Evolutionary conservation across 176 grass and related monocot genomes (phyloP).

Genomic region (Hyparrhenia diplandra): DNA sequence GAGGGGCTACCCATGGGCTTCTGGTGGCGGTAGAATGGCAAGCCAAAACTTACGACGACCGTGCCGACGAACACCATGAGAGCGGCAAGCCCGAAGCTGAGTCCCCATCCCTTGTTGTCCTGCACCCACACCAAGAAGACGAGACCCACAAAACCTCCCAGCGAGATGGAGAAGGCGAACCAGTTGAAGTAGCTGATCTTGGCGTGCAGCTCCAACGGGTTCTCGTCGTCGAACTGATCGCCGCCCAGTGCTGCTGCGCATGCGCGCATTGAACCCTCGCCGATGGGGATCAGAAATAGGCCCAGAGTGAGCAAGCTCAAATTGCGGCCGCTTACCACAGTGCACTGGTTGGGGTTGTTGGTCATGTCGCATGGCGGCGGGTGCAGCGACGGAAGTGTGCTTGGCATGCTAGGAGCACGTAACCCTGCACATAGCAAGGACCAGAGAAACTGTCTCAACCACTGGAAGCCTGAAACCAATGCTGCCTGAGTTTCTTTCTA

Average conservation of each 20-base stretch:
- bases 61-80: slow-evolving; percentile 28
- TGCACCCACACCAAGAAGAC: slow-evolving; percentile 60
- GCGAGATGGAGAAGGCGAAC: slow-evolving; percentile 51
- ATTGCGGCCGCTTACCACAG: slow-evolving; percentile 21
- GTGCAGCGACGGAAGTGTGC: slow-evolving; percentile 37
- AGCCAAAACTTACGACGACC: slow-evolving; percentile 21
- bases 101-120: slow-evolving; percentile 51
- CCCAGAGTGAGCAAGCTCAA: slow-evolving; percentile 38
- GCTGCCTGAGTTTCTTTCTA: too few species aligned
- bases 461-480: too few species aligned
- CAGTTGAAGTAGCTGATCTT: slow-evolving; percentile 71
- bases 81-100: slow-evolving; percentile 28
- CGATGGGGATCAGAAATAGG: slow-evolving; percentile 39
- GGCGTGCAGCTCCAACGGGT: slow-evolving; percentile 9
- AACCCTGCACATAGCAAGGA: neutral
- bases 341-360: slow-evolving; percentile 8
- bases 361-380: slow-evolving; percentile 35
- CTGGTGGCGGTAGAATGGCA: slow-evolving; percentile 47
- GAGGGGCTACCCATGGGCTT: slow-evolving; percentile 58
- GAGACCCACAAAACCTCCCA: slow-evolving; percentile 39
- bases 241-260: slow-evolving; percentile 48
- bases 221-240: slow-evolving; percentile 57
- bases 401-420: slow-evolving; percentile 47
- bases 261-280: slow-evolving; percentile 41
- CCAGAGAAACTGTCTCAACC: too few species aligned